Evolutionary conservation across 805 yeast species (phyloP), one percentile per base, ranked within the genome.

Genomic region (Saccharomycodes ludwigii): DNA sequence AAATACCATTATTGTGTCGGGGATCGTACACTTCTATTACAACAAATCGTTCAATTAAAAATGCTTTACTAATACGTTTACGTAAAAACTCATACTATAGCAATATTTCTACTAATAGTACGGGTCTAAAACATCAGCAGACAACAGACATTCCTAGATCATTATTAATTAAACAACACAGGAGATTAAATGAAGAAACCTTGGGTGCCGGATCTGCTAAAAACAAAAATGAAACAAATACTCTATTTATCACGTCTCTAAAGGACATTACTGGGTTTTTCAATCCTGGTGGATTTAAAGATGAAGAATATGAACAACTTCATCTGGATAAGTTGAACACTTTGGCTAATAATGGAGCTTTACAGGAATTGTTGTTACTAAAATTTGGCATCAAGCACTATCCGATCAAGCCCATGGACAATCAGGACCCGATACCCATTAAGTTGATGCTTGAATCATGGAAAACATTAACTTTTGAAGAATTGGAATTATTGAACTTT

Each of bases 251-350:
- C 4, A 25, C 28, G 12, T 25, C 28, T 6, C n/a, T 25, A n/a
- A 25, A 25, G 11, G 28, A 25, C 13, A 25, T 25, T 14, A 8
- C 28, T 4, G 28, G 35, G 18, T 20, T n/a, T 37, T 7, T 17
- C 27, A 14, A 15, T 28, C 14, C 31, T 33, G 30, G 22, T 12
- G 22, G 23, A 8, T 13, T 22, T 9, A 20, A 14, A 9, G 22
- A 20, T 15, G 30, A 29, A 4, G 24, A 18, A 8, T 21, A 15
- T n/a, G 34, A 16, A 22, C n/a, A 10, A 36, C 19, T 23, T 35
- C 46, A 12, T 44, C 48, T 17, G 32, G 34, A 29, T 16, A 44
- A 48, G 8, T 37, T 31, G 4, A 15, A 13, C 10, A 14, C 15
- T 10, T 16, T 16, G 12, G 15, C n/a, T 16, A 20, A 25, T 5